phyloP scores from a whole-genome alignment of 805 yeast species.

The Sungouiozyma intestinalis region DNA sequence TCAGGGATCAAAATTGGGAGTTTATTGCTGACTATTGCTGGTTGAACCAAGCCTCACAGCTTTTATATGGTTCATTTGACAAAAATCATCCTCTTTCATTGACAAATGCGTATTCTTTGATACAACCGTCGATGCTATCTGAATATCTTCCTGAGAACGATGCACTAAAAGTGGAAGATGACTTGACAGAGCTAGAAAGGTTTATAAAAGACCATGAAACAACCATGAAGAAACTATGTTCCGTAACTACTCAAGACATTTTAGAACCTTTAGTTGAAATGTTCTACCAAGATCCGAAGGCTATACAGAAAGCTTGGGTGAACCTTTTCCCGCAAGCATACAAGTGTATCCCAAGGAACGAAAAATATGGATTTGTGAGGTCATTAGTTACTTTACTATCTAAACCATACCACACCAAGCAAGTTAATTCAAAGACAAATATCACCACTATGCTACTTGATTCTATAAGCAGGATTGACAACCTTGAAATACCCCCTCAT shows the following conservation, averaged over 20 bases:
- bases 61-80: slow-evolving; percentile 71
- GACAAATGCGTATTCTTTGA: slow-evolving; percentile 40
- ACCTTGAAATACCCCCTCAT: slow-evolving; percentile 84
- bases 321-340: slow-evolving; percentile 75
- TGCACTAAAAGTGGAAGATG: slow-evolving; percentile 5
- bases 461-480: slow-evolving; percentile 67
- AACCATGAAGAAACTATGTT: slow-evolving; percentile 21
- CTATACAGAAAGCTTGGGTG: slow-evolving; percentile 78
- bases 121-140: slow-evolving; percentile 28
- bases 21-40: slow-evolving; percentile 85
- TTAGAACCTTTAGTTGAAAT: slow-evolving; percentile 66
- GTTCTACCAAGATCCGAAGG: slow-evolving; percentile 69
- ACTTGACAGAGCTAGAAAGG: slow-evolving; percentile 16
- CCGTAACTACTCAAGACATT: slow-evolving; percentile 47
- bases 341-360: slow-evolving; percentile 63
- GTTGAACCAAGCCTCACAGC: slow-evolving; percentile 86
- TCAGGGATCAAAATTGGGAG: slow-evolving; percentile 98
- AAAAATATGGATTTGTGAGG: slow-evolving; percentile 75
- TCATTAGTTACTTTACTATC: slow-evolving; percentile 69
- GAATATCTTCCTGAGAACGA: slow-evolving; percentile 13
- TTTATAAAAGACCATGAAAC: slow-evolving; percentile 29
- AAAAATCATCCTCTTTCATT: slow-evolving; percentile 37
- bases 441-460: slow-evolving; percentile 76
- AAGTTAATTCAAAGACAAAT: slow-evolving; percentile 75
- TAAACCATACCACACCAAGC: slow-evolving; percentile 88